These are phyloP conservation scores for Tylopilus vinaceipallidus DNA, from an alignment of 768 basidiomycete genomes.

Conservation along the genomic window DNA sequence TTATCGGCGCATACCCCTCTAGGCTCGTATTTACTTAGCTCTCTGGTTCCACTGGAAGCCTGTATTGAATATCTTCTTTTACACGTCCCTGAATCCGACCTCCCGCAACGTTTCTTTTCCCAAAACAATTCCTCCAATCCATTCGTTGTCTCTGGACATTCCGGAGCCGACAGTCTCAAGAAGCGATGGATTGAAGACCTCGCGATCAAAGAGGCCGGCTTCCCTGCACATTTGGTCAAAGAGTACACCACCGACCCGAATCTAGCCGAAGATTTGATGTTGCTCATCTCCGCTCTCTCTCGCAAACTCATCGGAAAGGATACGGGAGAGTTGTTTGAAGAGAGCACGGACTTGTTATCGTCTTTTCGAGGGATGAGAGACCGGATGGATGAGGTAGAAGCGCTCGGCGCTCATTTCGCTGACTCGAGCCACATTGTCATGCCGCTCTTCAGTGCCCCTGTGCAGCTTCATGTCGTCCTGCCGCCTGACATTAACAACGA, in stretches of 20 bases:
- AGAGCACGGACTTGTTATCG: conserved; percentile 28
- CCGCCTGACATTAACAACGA: conserved; percentile 38
- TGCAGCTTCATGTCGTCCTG: conserved; percentile 66
- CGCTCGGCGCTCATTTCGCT: conserved; percentile 52
- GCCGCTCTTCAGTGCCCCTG: conserved; percentile 61
- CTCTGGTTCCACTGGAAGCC: conserved; percentile 67
- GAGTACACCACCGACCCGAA: conserved; percentile 41
- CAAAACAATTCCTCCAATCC: conserved; percentile 63
- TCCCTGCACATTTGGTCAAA: conserved; percentile 69
- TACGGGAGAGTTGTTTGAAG: conserved; percentile 28
- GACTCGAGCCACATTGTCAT: conserved; percentile 51
- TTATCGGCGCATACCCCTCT: conserved; percentile 56
- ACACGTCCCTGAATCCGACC: conserved; percentile 82
- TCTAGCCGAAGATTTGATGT: conserved; percentile 48
- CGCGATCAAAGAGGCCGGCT: conserved; percentile 80
- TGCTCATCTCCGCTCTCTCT: conserved; percentile 56
- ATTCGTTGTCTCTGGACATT: conserved; percentile 64
- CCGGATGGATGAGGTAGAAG: conserved; percentile 44
- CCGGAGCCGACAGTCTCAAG: conserved; percentile 61
- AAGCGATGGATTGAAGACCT: conserved; percentile 79
- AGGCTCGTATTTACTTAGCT: conserved; percentile 57
- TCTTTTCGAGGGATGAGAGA: conserved; percentile 14
- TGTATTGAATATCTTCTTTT: conserved; percentile 83
- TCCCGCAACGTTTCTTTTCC: conserved; percentile 72
- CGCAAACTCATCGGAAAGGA: conserved; percentile 50